A percentile compares a stretch with the other conserved stretches of the same genome.
Evolutionary conservation across 1,139 yeast species (phyloP).

Genomic region (Candida sojae): DNA sequence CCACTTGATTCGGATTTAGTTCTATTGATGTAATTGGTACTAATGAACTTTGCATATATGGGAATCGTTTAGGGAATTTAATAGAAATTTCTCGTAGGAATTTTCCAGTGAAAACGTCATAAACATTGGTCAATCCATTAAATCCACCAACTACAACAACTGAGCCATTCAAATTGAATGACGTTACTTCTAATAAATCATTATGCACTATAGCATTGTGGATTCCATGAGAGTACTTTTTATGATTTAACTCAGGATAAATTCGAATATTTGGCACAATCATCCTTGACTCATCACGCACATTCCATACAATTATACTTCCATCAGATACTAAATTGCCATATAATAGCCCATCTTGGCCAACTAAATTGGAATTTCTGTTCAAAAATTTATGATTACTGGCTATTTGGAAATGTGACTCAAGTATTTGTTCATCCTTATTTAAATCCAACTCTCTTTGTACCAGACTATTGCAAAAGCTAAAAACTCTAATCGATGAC

Average conservation of each 20-base stretch:
- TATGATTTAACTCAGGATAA: slow-evolving; percentile 19
- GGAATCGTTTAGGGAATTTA: slow-evolving; percentile 45
- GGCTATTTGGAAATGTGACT: slow-evolving; percentile 21
- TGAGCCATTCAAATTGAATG: slow-evolving; percentile 40
- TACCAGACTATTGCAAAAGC: slow-evolving; percentile 16
- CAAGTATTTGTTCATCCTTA: slow-evolving; percentile 18
- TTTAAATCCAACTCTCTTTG: slow-evolving; percentile 16
- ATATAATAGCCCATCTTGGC: slow-evolving; percentile 41
- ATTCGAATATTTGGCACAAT: slow-evolving; percentile 24
- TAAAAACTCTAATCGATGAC: slow-evolving; percentile 26
- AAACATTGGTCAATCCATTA: slow-evolving; percentile 62
- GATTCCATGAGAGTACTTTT: slow-evolving; percentile 19
- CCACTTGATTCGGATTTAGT: slow-evolving; percentile 42
- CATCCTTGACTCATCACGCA: slow-evolving; percentile 26
- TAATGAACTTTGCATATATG: slow-evolving; percentile 21
- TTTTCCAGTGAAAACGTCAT: slow-evolving; percentile 64
- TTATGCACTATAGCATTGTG: slow-evolving; percentile 8
- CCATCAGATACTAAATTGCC: slow-evolving; percentile 37
- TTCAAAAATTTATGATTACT: slow-evolving; percentile 9
- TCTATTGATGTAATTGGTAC: slow-evolving; percentile 46
- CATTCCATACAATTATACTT: slow-evolving; percentile 42
- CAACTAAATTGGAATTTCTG: slow-evolving; percentile 24
- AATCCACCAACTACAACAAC: slow-evolving; percentile 63
- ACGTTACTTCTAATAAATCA: slow-evolving; percentile 18
- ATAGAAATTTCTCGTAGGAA: slow-evolving; percentile 49